phyloP scores from a whole-genome alignment of 768 basidiomycete species.

The Mycena kentingensis region DNA sequence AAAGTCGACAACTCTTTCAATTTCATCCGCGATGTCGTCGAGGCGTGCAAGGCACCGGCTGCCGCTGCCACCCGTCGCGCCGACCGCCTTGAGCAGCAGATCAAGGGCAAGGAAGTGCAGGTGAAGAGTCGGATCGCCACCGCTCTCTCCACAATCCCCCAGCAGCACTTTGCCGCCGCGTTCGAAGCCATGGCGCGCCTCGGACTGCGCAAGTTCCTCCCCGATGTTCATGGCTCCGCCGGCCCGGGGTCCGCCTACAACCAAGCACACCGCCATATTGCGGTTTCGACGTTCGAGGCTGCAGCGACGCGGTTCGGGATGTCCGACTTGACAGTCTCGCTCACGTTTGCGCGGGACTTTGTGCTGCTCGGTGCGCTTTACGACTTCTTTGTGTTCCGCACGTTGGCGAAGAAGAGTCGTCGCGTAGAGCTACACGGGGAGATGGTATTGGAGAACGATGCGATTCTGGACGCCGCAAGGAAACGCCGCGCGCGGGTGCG shows the following conservation, averaged over 20 bases:
- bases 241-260: constrained; percentile 9
- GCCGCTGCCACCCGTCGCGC: neutral
- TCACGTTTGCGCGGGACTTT: neutral
- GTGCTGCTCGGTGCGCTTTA: neutral
- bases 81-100: neutral
- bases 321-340: neutral
- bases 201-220: neutral
- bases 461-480: too few relatives aligned
- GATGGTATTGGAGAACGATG: too few relatives aligned
- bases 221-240: constrained; percentile 1
- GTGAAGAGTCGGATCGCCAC: neutral
- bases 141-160: neutral
- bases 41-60: neutral
- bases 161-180: neutral
- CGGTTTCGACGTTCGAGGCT: constrained; percentile 1
- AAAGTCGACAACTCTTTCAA: neutral
- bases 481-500: constrained; percentile 3
- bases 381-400: constrained; percentile 3
- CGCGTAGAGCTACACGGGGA: too few relatives aligned
- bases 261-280: constrained; percentile 6
- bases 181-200: neutral
- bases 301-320: neutral
- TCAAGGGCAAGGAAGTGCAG: neutral
- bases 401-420: too few relatives aligned
- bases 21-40: neutral